These are phyloP conservation scores for Elasticomyces elasticus DNA, from an alignment of 495 filamentous ascomycete species.

Conservation along the genomic window DNA sequence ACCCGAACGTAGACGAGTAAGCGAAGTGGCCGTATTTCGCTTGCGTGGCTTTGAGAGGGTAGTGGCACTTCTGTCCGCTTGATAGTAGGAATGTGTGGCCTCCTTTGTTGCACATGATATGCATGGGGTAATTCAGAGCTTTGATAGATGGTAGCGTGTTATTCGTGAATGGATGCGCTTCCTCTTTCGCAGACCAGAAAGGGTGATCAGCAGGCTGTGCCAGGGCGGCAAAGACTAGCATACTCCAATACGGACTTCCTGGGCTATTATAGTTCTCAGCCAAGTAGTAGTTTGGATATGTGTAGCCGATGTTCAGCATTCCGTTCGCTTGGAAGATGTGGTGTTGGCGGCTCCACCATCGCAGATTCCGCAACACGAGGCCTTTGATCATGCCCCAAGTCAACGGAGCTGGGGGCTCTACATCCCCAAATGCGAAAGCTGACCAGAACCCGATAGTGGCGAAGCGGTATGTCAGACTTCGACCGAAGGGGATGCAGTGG, in stretches of 20 bases:
- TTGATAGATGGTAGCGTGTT: conserved; percentile 42
- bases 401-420: conserved; percentile 58
- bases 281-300: conserved; percentile 68
- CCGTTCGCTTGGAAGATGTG: conserved; percentile 65
- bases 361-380: conserved; percentile 58
- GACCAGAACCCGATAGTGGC: conserved; percentile 79
- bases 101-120: conserved; percentile 51
- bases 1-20: conserved; percentile 63
- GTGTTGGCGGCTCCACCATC: conserved; percentile 66
- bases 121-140: conserved; percentile 54
- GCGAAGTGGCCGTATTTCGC: conserved; percentile 75
- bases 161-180: conserved; percentile 43
- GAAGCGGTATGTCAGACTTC: conserved; percentile 68
- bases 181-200: conserved; percentile 62
- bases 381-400: conserved; percentile 73
- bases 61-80: conserved; percentile 67
- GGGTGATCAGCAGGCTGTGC: conserved; percentile 57
- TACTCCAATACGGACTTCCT: conserved; percentile 63
- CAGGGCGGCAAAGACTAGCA: conserved; percentile 64
- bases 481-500: conserved; percentile 63
- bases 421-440: conserved; percentile 61
- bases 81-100: conserved; percentile 64
- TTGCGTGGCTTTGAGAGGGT: conserved; percentile 67
- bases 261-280: conserved; percentile 77
- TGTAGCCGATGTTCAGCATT: conserved; percentile 66